Evolutionary conservation across 768 basidiomycete genomes (phyloP).

Genomic region (Mycena metata): DNA sequence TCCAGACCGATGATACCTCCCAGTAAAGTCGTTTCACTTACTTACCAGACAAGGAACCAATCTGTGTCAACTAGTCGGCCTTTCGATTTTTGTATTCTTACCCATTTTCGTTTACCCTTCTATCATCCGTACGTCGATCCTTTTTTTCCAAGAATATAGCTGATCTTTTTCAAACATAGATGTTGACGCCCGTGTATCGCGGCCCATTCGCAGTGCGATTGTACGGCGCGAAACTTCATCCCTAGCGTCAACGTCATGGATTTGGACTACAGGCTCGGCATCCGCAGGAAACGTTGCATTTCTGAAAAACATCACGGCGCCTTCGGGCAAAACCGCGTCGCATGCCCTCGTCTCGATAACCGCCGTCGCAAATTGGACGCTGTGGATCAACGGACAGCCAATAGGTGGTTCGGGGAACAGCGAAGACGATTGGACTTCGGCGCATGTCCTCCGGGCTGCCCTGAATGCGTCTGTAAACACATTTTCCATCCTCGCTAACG

Average conservation of each 20-base stretch:
- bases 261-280: slow-evolving; percentile 21
- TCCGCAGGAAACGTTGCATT: slow-evolving; percentile 4
- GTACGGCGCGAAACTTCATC: not conserved
- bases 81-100: slow-evolving; percentile 1
- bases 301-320: too few relatives aligned
- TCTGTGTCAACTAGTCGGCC: not conserved
- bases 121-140: not conserved
- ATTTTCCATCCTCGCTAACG: too few relatives aligned
- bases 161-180: not conserved
- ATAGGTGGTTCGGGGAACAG: too few relatives aligned
- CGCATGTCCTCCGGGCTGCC: too few relatives aligned
- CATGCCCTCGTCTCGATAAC: too few relatives aligned
- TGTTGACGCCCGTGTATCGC: slow-evolving; percentile 17
- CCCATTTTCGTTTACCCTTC: not conserved
- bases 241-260: slow-evolving; percentile 28
- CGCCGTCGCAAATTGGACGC: too few relatives aligned
- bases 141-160: not conserved
- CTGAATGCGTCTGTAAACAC: too few relatives aligned
- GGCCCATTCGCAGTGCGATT: not conserved
- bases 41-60: not conserved
- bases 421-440: too few relatives aligned
- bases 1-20: slow-evolving; percentile 26
- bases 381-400: too few relatives aligned
- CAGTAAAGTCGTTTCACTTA: not conserved
- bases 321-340: too few relatives aligned